Evolutionary conservation across 2,329 filamentous ascomycete species (phyloP), one percentile per base, ranked within the genome.

Genomic region (Colletotrichum sp.): DNA sequence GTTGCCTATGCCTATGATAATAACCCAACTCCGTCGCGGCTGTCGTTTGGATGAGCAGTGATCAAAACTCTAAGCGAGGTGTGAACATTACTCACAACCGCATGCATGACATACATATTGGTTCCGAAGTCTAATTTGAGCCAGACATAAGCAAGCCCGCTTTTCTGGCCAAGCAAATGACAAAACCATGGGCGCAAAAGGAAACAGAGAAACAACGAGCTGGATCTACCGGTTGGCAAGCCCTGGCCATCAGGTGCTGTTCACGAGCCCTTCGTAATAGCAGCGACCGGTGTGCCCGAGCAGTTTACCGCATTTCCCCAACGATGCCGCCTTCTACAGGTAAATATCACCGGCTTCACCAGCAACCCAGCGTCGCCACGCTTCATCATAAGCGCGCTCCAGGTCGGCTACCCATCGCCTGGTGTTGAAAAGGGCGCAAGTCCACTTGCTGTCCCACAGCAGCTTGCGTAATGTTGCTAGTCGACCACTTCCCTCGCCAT

Each of bases 261-360:
- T 66, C 27, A 27, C 30, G 65, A 67, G 65, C 30, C 22, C 65
- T 67, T 39, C 30, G 43, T 55, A 36, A 18, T 32, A 22, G 28
- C n/a, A 61, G 27, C 58, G 32, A 22, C 58, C 64, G 27, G 39
- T 25, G 18, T 16, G 43, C 43, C 62, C 62, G 15, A 66, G 15
- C 22, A 48, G 8, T 56, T 66, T 18, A 8, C 15, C 58, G 18
- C 43, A 25, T 8, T n/a, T 66, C 56, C 18, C 43, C 10, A 22
- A 48, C n/a, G n/a, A n/a, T 28, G 65, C 18, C 28, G 16, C 28
- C 58, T 56, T 39, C 58, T 75, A 89, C 58, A 99, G 89, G 89
- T 95, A 97, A 78, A 99, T 98, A 87, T 99, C 97, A 10, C 96
- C 96, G n/a, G 94, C 93, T 84, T 95, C 91, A 15, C 95, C 96